Percentiles rank a stretch among this genome's conserved stretches.
Evolutionary conservation across 2,329 filamentous ascomycete species (phyloP).

Genomic region (Chaetomiaceae sp.): DNA sequence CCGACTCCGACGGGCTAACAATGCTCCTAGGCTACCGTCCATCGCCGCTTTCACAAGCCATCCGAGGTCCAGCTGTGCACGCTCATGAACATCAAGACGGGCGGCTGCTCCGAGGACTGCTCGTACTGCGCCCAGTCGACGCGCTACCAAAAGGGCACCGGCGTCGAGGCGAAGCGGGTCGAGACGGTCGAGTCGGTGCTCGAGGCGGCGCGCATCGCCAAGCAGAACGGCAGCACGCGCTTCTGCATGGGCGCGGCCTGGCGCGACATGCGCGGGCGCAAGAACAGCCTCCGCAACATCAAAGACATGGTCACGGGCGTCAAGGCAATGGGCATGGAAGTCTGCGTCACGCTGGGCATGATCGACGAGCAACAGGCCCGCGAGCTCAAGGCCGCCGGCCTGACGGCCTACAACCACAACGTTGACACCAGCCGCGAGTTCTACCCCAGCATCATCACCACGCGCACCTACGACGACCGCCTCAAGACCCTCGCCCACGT

Average conservation of each 20-base stretch:
- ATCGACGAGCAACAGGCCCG: conserved; percentile 75
- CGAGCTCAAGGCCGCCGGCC: conserved; percentile 75
- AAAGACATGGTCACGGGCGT: conserved; percentile 82
- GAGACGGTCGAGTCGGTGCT: conserved; percentile 77
- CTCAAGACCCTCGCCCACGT: conserved; percentile 75
- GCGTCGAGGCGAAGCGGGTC: conserved; percentile 74
- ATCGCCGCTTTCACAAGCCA: conserved; percentile 81
- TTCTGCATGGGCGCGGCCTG: conserved; percentile 96
- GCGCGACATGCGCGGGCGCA: conserved; percentile 89
- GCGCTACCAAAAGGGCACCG: conserved; percentile 69
- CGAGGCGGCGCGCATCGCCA: conserved; percentile 69
- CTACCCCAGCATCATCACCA: conserved; percentile 82
- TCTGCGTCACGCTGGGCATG: conserved; percentile 92
- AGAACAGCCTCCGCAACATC: conserved; percentile 77
- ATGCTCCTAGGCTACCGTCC: conserved; percentile 63
- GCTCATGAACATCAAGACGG: conserved; percentile 94
- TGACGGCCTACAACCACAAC: conserved; percentile 94
- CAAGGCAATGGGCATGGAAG: conserved; percentile 77
- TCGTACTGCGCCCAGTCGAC: conserved; percentile 90
- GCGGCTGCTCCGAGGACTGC: conserved; percentile 88
- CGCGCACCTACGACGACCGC: conserved; percentile 80
- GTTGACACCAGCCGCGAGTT: conserved; percentile 86
- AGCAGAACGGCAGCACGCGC: conserved; percentile 77
- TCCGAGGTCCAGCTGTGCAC: conserved; percentile 87
- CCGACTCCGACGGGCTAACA: too few relatives aligned